phyloP scores from a whole-genome alignment of 2,329 filamentous ascomycete genomes.

The Nigrospora sphaerica region DNA sequence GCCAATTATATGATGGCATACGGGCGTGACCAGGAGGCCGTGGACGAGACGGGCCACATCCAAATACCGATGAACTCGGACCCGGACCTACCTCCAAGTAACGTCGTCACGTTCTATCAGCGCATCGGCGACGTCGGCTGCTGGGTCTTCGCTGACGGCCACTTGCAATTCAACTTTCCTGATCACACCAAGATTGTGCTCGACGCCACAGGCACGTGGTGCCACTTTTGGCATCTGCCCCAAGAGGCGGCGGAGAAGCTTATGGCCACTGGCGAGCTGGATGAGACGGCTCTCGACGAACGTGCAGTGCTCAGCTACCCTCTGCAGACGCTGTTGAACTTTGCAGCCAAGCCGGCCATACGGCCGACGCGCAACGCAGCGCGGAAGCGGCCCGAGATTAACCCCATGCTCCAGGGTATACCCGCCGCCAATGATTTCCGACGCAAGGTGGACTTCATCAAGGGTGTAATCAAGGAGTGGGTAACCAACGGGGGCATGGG shows the following conservation, averaged over 20 bases:
- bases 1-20: conserved; percentile 70
- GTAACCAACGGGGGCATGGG: conserved; percentile 62
- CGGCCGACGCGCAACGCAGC: conserved; percentile 35
- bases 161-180: conserved; percentile 82
- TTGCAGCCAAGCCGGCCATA: conserved; percentile 39
- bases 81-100: conserved; percentile 36
- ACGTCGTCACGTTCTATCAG: conserved; percentile 74
- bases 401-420: conserved; percentile 53
- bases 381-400: conserved; percentile 53
- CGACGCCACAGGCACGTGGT: conserved; percentile 65
- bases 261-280: conserved; percentile 57
- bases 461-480: conserved; percentile 64
- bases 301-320: conserved; percentile 66
- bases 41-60: conserved; percentile 35
- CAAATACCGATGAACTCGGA: conserved; percentile 31
- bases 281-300: conserved; percentile 62
- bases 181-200: conserved; percentile 82
- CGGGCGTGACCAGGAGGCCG: conserved; percentile 59
- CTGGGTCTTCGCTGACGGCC: conserved; percentile 75
- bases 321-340: conserved; percentile 67
- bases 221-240: conserved; percentile 71
- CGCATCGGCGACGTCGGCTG: conserved; percentile 73
- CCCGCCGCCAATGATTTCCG: conserved; percentile 68
- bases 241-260: conserved; percentile 63
- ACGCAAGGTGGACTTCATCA: conserved; percentile 67